These are phyloP conservation scores for Cutaneotrichosporon sp. DNA, from an alignment of 1,284 basidiomycete species.

Conservation along the genomic window DNA sequence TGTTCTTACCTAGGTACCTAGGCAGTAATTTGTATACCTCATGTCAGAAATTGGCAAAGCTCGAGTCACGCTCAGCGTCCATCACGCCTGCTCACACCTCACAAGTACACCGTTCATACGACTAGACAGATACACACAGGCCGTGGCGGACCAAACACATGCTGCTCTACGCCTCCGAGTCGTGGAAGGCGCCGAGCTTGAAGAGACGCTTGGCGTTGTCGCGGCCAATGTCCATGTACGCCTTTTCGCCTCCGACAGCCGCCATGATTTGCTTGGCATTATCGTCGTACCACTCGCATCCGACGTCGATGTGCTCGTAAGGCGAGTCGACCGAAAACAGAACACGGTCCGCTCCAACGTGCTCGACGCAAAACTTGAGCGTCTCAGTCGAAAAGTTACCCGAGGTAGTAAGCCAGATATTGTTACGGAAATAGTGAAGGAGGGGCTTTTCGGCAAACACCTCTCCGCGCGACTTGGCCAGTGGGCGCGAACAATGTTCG, in stretches of 20 bases:
- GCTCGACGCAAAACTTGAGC: constrained; percentile 40
- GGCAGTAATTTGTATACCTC: background rate
- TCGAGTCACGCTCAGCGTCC: too few relatives aligned
- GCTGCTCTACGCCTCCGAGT: constrained; percentile 19
- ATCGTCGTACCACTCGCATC: constrained; percentile 43
- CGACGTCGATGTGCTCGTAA: constrained; percentile 46
- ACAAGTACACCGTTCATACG: constrained; percentile 1
- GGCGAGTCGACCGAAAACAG: constrained; percentile 51
- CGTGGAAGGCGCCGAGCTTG: constrained; percentile 28
- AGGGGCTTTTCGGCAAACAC: constrained; percentile 36
- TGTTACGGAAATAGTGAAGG: constrained; percentile 28
- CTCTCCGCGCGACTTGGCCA: constrained; percentile 28
- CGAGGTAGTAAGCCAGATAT: constrained; percentile 29
- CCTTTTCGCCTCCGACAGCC: constrained; percentile 25
- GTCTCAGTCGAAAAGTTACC: constrained; percentile 27
- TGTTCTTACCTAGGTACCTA: background rate
- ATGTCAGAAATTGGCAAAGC: background rate
- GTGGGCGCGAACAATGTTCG: constrained; percentile 34
- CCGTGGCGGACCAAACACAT: background rate
- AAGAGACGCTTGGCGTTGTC: constrained; percentile 31
- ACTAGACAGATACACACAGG: background rate
- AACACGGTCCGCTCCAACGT: constrained; percentile 40
- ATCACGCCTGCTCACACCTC: background rate
- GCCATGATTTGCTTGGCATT: constrained; percentile 18
- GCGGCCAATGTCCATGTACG: constrained; percentile 25